phyloP scores from a whole-genome alignment of 1,284 basidiomycete species.

The Heterobasidion parviporum region DNA sequence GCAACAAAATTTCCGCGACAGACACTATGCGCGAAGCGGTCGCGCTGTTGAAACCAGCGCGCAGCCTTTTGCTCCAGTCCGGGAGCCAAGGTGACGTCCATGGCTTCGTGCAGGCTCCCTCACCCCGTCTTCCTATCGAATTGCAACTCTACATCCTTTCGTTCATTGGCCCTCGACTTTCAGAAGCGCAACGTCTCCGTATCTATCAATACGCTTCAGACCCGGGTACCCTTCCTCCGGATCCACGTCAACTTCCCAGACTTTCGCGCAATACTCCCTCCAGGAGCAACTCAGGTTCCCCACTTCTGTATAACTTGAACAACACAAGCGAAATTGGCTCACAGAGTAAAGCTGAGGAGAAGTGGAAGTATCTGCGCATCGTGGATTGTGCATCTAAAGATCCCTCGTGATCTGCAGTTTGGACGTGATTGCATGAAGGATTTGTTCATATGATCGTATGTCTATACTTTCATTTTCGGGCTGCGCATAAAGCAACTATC shows the following conservation, averaged over 20 bases:
- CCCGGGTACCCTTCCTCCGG: conserved; percentile 43
- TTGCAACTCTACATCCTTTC: conserved; percentile 52
- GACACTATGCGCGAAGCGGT: not conserved
- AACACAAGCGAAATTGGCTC: not conserved
- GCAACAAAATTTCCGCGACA: not conserved
- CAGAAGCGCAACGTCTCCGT: conserved; percentile 43
- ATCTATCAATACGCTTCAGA: conserved; percentile 50
- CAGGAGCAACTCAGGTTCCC: not conserved
- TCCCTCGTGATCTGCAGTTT: no score
- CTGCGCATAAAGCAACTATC: no score
- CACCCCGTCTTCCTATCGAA: conserved; percentile 45
- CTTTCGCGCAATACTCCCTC: not conserved
- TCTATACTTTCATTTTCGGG: no score
- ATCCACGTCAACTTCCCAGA: conserved; percentile 26
- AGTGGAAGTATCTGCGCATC: not conserved
- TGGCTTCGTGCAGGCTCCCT: conserved; percentile 4
- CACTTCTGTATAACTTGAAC: not conserved
- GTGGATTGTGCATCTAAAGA: not conserved
- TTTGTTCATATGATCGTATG: no score
- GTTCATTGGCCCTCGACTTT: conserved; percentile 49
- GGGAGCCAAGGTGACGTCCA: conserved; percentile 4
- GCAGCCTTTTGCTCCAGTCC: not conserved
- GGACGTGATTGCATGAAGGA: no score
- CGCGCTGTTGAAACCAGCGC: not conserved
- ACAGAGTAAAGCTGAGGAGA: not conserved